phyloP scores from a whole-genome alignment of 2,329 filamentous ascomycete genomes.

The Huntiella decipiens region DNA sequence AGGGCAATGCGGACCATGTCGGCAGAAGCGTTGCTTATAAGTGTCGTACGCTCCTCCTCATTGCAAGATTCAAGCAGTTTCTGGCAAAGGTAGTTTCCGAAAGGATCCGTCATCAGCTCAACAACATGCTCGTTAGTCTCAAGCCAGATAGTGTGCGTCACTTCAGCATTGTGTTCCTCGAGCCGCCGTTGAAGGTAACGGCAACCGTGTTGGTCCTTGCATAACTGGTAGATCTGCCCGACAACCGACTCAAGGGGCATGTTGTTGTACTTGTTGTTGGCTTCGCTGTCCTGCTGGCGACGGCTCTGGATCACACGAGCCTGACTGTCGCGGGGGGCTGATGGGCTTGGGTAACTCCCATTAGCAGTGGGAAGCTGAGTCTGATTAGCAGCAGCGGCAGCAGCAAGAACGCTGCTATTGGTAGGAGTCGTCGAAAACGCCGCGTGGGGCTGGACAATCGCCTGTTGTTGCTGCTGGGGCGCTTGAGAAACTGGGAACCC shows the following conservation, averaged over 20 bases:
- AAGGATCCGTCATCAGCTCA: slow-evolving; percentile 96
- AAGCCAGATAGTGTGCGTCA: slow-evolving; percentile 81
- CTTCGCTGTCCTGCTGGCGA: slow-evolving; percentile 54
- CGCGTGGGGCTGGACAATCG: background rate
- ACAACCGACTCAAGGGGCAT: slow-evolving; percentile 61
- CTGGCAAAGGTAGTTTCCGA: slow-evolving; percentile 98
- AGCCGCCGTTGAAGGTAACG: slow-evolving; percentile 94
- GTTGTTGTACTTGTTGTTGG: slow-evolving; percentile 67
- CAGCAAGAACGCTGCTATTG: slow-evolving; percentile 4
- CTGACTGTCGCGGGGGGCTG: slow-evolving; percentile 52
- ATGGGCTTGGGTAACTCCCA: slow-evolving; percentile 8
- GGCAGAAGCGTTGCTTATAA: slow-evolving; percentile 76
- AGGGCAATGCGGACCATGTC: slow-evolving; percentile 85
- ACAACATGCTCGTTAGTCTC: slow-evolving; percentile 89
- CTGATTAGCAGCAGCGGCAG: slow-evolving; percentile 1
- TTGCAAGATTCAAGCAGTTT: slow-evolving; percentile 92
- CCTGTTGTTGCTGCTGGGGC: slow-evolving; percentile 9
- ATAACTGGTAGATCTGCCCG: slow-evolving; percentile 73
- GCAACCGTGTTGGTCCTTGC: slow-evolving; percentile 96
- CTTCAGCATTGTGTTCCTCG: slow-evolving; percentile 66
- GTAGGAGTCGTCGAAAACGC: background rate
- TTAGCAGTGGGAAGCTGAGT: background rate
- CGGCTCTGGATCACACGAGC: slow-evolving; percentile 57
- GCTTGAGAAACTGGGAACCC: slow-evolving; percentile 19
- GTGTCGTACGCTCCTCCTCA: slow-evolving; percentile 79